phyloP scores from a whole-genome alignment of 768 basidiomycete genomes.

The Mycena amicta region DNA sequence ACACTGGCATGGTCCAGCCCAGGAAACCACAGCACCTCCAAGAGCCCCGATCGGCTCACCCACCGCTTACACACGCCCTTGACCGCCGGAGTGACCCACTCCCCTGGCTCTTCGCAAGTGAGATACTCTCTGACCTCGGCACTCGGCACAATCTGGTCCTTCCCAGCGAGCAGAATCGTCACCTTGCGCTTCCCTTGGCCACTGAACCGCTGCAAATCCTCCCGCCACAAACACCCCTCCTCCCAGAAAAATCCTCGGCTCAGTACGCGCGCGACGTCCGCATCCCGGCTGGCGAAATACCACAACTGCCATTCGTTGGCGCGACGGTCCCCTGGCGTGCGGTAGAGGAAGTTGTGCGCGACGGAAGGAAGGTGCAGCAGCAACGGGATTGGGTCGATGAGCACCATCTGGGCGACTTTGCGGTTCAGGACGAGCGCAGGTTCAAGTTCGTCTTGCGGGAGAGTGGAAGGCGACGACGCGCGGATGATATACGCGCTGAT shows the following conservation, averaged over 20 bases:
- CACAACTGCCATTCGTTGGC: constrained; percentile 69
- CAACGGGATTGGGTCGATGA: constrained; percentile 69
- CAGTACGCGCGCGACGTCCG: constrained; percentile 62
- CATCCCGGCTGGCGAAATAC: constrained; percentile 67
- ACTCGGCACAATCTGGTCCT: constrained; percentile 44
- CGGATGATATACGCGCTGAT: constrained; percentile 57
- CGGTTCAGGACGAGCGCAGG: constrained; percentile 22
- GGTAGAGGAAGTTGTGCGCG: constrained; percentile 69
- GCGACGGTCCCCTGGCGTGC: constrained; percentile 39
- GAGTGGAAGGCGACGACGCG: constrained; percentile 26
- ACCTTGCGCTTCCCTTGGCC: constrained; percentile 28
- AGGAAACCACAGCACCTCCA: constrained; percentile 42
- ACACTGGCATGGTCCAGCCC: constrained; percentile 43
- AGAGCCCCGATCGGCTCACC: constrained; percentile 17
- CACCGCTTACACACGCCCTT: constrained; percentile 27
- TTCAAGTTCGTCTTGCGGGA: constrained; percentile 9
- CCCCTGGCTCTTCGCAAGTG: constrained; percentile 29
- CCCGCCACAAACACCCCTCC: constrained; percentile 62
- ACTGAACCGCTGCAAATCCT: constrained; percentile 45
- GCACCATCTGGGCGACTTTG: constrained; percentile 47
- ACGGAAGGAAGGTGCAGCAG: constrained; percentile 64
- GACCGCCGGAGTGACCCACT: constrained; percentile 14
- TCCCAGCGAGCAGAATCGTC: constrained; percentile 38
- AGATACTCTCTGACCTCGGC: constrained; percentile 39
- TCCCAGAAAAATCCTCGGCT: constrained; percentile 68